Conservation (phyloP, 2,329 filamentous ascomycete genomes). For the Aspergillus flavus region DNA sequence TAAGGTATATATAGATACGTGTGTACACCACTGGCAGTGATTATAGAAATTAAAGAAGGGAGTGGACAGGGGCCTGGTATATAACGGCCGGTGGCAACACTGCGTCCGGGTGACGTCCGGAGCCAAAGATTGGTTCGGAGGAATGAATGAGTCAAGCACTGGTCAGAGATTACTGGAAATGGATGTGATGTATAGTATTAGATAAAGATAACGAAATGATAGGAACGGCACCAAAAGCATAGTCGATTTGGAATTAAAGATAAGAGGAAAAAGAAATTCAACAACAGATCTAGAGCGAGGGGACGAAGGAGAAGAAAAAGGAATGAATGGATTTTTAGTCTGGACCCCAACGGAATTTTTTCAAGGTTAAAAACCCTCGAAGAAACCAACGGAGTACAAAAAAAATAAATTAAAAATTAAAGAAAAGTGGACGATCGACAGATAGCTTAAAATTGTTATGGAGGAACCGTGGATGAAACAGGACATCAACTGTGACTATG, state of each 20-base stretch:
- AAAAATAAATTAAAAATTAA: not conserved
- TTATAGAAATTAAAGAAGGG: not conserved
- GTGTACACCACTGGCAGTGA: not conserved
- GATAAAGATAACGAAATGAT: conserved; percentile 5
- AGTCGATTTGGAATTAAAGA: conserved; percentile 8
- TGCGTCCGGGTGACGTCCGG: not conserved
- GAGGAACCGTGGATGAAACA: conserved; percentile 9
- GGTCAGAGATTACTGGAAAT: not conserved
- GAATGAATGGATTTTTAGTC: not conserved
- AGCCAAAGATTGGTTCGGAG: conserved; percentile 1
- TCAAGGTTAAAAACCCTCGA: conserved; percentile 3
- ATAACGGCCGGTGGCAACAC: not conserved
- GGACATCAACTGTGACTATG: not conserved
- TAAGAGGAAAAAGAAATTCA: conserved; percentile 2
- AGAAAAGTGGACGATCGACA: conserved; percentile 15
- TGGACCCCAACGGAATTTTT: not conserved
- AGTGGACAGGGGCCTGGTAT: not conserved
- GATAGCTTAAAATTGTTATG: conserved; percentile 16
- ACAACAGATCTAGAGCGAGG: conserved; percentile 2
- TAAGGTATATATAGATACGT: conserved; percentile 9
- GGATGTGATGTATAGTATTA: not conserved
- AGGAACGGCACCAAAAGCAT: not conserved
- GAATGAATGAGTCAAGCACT: not conserved
- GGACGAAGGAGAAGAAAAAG: not conserved
- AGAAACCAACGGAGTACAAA: not conserved